Evolutionary conservation across 257 asterid species (phyloP).

Genomic region (Capsicum pubescens): DNA sequence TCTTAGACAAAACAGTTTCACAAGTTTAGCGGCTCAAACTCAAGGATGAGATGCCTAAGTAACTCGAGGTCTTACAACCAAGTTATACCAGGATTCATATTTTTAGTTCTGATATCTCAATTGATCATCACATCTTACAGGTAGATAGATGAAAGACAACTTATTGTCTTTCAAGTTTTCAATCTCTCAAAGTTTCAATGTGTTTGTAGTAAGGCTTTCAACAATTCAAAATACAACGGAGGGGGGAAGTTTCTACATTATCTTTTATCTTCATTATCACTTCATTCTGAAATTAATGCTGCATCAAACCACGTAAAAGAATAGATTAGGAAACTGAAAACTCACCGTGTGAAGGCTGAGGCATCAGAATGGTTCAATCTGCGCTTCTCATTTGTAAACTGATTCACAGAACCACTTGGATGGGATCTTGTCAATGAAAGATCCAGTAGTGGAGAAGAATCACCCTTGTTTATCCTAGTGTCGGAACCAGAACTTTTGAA

Average conservation of each 20-base stretch:
- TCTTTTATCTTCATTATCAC: not conserved
- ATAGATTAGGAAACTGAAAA: conserved; percentile 9
- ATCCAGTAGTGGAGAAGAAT: conserved; percentile 60
- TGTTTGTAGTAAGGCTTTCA: not conserved
- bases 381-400: conserved; percentile 53
- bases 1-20: not conserved
- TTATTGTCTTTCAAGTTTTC: not conserved
- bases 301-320: not conserved
- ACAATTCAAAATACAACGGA: not conserved
- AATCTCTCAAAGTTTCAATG: not conserved
- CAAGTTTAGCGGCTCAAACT: not conserved
- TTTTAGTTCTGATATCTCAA: not conserved
- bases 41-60: not conserved
- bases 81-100: not conserved
- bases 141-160: not conserved
- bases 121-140: not conserved
- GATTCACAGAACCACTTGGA: conserved; percentile 53
- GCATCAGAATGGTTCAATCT: conserved; percentile 81
- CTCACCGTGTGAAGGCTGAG: conserved; percentile 92
- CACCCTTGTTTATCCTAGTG: conserved; percentile 52
- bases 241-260: not conserved
- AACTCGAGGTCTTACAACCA: not conserved
- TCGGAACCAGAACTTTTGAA: conserved; percentile 42
- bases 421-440: conserved; percentile 77
- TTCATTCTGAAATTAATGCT: not conserved